These are phyloP conservation scores for Hyaloscypha hepaticicola DNA, from an alignment of 495 filamentous ascomycete species.

Conservation along the genomic window DNA sequence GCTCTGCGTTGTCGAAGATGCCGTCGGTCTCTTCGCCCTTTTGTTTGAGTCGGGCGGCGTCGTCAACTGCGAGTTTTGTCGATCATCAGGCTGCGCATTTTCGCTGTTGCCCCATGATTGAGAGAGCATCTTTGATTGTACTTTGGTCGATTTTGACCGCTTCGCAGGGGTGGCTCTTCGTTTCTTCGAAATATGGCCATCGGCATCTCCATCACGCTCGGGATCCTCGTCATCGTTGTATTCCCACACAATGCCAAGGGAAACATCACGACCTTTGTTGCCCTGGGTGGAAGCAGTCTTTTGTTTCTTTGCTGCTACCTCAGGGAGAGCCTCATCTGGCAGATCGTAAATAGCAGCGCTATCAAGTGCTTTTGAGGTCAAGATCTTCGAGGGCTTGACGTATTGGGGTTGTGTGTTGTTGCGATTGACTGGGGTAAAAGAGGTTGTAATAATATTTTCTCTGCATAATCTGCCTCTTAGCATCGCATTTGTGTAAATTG, in stretches of 20 bases:
- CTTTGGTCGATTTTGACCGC: constrained; percentile 8
- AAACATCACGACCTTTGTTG: constrained; percentile 6
- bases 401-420: background rate
- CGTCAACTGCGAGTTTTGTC: constrained; percentile 9
- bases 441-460: background rate
- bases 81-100: background rate
- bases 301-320: background rate
- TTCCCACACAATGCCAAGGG: constrained; percentile 5
- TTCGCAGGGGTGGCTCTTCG: background rate
- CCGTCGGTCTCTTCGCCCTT: background rate
- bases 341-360: constrained; percentile 15
- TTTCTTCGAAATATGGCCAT: background rate
- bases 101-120: background rate
- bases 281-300: background rate
- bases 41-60: constrained; percentile 10
- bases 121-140: background rate
- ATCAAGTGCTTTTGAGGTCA: constrained; percentile 3
- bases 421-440: constrained; percentile 21
- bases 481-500: background rate
- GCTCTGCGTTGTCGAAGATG: background rate
- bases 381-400: constrained; percentile 3
- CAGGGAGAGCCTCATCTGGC: constrained; percentile 5
- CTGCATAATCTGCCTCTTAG: background rate
- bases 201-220: background rate
- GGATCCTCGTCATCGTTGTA: constrained; percentile 7